Conservation (phyloP, 2,329 filamentous ascomycete species). For the Claviceps sorghi region DNA sequence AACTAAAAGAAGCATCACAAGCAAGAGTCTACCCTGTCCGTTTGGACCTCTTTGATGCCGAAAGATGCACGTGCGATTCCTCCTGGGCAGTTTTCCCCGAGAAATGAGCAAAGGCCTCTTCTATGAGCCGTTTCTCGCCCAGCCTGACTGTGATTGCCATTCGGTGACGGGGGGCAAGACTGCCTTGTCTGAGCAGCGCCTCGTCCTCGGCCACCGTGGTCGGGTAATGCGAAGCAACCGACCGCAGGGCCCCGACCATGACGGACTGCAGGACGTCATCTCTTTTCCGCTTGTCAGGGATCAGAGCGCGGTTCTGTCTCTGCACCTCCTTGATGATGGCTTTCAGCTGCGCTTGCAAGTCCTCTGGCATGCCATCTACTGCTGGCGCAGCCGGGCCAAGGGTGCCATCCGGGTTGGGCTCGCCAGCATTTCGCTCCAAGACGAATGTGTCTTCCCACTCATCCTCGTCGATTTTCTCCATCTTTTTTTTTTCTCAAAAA, state of each 20-base stretch:
- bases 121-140: constrained; percentile 57
- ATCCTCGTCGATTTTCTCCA: constrained; percentile 41
- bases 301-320: constrained; percentile 25
- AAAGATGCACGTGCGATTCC: constrained; percentile 9
- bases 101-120: constrained; percentile 30
- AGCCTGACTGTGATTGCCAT: constrained; percentile 56
- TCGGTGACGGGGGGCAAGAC: constrained; percentile 22
- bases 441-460: constrained; percentile 64
- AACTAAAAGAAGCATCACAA: not conserved
- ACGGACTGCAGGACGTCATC: constrained; percentile 30
- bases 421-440: constrained; percentile 40
- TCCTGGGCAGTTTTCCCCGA: constrained; percentile 13
- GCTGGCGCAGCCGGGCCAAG: constrained; percentile 21
- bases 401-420: constrained; percentile 35
- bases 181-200: constrained; percentile 17
- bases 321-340: constrained; percentile 33
- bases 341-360: constrained; percentile 38
- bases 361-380: constrained; percentile 30
- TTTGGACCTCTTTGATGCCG: constrained; percentile 18
- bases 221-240: constrained; percentile 26
- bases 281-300: constrained; percentile 35
- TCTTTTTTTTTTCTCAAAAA: constrained; percentile 9
- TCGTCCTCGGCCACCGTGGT: constrained; percentile 28
- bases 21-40: constrained; percentile 8
- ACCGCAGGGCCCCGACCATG: constrained; percentile 23